Evolutionary conservation across 495 filamentous ascomycete species (phyloP).

Genomic region (Hypoxylon cercidicola): DNA sequence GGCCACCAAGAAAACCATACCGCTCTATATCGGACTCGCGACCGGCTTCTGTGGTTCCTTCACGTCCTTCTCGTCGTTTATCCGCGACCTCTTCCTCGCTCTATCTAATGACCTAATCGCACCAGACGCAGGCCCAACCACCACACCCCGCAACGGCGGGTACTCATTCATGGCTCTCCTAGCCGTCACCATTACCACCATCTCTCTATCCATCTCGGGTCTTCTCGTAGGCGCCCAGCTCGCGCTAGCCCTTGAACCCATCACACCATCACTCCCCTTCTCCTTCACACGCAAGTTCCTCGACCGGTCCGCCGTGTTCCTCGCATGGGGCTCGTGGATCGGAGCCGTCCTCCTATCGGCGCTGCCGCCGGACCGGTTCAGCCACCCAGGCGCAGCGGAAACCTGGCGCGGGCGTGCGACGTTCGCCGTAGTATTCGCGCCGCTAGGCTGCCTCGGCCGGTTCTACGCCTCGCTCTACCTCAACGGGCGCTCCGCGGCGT

Average conservation of each 20-base stretch:
- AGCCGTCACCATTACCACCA: conserved; percentile 72
- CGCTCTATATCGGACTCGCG: conserved; percentile 89
- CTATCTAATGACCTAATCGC: conserved; percentile 74
- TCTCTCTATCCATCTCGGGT: conserved; percentile 74
- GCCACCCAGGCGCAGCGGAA: conserved; percentile 51
- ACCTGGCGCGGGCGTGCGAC: conserved; percentile 79
- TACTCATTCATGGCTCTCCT: conserved; percentile 85
- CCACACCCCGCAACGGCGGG: conserved; percentile 70
- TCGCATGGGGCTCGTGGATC: conserved; percentile 80
- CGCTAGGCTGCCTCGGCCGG: conserved; percentile 77
- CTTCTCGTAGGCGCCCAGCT: conserved; percentile 81
- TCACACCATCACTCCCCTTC: conserved; percentile 69
- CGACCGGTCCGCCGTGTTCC: conserved; percentile 68
- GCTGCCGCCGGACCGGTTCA: conserved; percentile 73
- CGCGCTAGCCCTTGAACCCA: conserved; percentile 68
- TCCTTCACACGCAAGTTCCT: conserved; percentile 65
- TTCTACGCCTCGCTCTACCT: conserved; percentile 76
- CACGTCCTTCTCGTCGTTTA: conserved; percentile 91
- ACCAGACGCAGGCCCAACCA: conserved; percentile 36
- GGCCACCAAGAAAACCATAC: conserved; percentile 80
- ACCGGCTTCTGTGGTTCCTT: conserved; percentile 95
- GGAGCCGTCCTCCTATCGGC: conserved; percentile 79
- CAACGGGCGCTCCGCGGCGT: conserved; percentile 72
- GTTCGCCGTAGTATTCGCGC: conserved; percentile 87
- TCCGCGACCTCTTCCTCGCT: conserved; percentile 85